Evolutionary conservation across 139 green algal genomes (phyloP), one percentile per base, ranked within the genome.

Genomic region (Coelastrella sp.): DNA sequence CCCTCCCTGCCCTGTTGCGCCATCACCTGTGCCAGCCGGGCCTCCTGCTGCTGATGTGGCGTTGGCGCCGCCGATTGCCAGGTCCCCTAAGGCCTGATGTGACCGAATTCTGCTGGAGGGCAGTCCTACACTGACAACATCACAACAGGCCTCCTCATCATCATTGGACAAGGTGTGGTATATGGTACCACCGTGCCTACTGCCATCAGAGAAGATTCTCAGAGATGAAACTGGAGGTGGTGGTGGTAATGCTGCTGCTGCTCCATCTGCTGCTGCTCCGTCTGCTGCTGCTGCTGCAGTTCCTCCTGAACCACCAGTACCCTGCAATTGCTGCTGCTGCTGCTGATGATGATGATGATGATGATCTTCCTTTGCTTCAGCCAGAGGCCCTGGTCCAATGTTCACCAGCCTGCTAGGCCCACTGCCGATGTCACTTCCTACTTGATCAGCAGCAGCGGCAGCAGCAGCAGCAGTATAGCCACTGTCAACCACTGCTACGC

Each of bases 201-300:
- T 75, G 59, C 82, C 68, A 59, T 80, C 74, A 12, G 35, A 49
- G 35, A 49, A 49, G 35, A 49, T 3, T 49, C 74, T 24, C 57
- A 15, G n/a, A 10, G 27, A 25, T 22, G 27, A 70, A 24, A 65
- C 35, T 79, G 82, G 25, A 7, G 59, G 60, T 7, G 60, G 24
- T 25, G n/a, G 49, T 24, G 11, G 12, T 65, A 87, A 24, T 20
- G 15, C 12, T 8, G 22, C 81, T 8, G 82, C 65, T 87, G 82
- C 63, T 59, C 25, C 17, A 15, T 63, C 25, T 5, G 27, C 35
- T 73, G 65, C n/a, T 22, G 59, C n/a, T 7, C 15, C 80, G 59
- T 68, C 80, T 85, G 59, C 78, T 84, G 78, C 56, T 85, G 79
- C 56, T 73, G 80, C 80, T 14, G 81, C 81, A 60, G 59, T 58